These are phyloP conservation scores for Lactifluus subvellereus DNA, from an alignment of 768 basidiomycete genomes.

Conservation along the genomic window DNA sequence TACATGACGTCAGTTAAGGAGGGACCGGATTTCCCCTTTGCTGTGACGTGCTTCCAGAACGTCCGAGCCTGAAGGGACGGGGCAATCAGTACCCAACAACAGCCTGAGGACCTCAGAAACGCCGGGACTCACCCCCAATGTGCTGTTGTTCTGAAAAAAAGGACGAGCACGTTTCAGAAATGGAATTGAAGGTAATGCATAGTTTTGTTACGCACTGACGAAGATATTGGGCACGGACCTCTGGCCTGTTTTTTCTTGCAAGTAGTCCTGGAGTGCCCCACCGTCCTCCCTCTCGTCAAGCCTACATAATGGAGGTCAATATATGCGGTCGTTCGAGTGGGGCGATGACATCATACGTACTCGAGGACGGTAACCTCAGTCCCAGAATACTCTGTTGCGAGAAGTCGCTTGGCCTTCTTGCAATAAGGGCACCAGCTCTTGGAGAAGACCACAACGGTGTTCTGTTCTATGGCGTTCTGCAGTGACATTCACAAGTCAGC, in stretches of 20 bases:
- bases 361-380: conserved; percentile 31
- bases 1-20: not conserved
- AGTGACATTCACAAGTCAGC: not conserved
- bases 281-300: conserved; percentile 56
- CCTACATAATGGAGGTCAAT: conserved; percentile 31
- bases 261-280: conserved; percentile 56
- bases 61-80: conserved; percentile 9
- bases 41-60: not conserved
- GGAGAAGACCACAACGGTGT: conserved; percentile 37
- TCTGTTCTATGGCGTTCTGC: conserved; percentile 31
- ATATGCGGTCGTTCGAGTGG: not conserved
- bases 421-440: conserved; percentile 40
- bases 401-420: conserved; percentile 34
- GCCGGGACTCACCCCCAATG: conserved; percentile 42
- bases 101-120: too few relatives aligned
- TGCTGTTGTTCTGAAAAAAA: conserved; percentile 41
- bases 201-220: conserved; percentile 43
- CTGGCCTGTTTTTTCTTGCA: conserved; percentile 56
- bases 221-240: conserved; percentile 76
- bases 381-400: conserved; percentile 29
- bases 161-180: not conserved
- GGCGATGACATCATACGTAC: conserved; percentile 25
- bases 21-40: not conserved
- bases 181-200: not conserved
- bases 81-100: not conserved